A percentile compares a stretch with the other conserved stretches of the same genome.
Conservation (phyloP, 768 basidiomycete genomes). For the Rhodotorula babjevae region DNA sequence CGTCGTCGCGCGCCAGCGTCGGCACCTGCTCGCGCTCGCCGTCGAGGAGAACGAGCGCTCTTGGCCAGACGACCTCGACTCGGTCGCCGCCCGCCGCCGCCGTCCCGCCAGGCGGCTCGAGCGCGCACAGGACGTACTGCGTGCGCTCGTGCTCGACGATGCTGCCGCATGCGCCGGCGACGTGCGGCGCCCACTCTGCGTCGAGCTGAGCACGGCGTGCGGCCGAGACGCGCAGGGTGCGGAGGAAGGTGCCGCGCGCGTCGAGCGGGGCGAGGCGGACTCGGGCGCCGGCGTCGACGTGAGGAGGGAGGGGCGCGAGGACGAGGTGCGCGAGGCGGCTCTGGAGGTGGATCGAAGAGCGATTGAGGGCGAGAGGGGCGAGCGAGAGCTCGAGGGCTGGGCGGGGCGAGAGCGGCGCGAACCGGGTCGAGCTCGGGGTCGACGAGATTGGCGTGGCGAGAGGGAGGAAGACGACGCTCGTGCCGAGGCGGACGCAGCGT, state of each 20-base stretch:
- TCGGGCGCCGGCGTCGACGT: background rate
- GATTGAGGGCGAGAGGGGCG: conserved; percentile 9
- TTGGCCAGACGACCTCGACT: conserved; percentile 29
- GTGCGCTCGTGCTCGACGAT: background rate
- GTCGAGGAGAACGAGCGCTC: conserved; percentile 4
- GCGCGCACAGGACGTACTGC: conserved; percentile 21
- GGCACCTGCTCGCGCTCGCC: conserved; percentile 15
- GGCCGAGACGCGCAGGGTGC: background rate
- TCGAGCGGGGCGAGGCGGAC: conserved; percentile 21
- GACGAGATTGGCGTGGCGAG: background rate
- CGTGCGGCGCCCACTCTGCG: conserved; percentile 8
- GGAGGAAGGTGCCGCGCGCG: conserved; percentile 2
- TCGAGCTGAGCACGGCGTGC: background rate
- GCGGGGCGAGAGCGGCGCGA: background rate
- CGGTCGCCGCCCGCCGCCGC: background rate
- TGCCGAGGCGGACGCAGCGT: background rate
- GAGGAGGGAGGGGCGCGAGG: background rate
- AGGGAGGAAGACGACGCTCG: conserved; percentile 3
- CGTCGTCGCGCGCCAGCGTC: too few species aligned
- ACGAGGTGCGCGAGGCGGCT: background rate
- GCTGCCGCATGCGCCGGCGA: background rate
- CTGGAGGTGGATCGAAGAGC: conserved; percentile 11
- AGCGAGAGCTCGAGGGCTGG: background rate
- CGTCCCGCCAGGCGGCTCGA: conserved; percentile 1
- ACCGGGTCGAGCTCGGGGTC: background rate